Conservation (phyloP, 2,329 filamentous ascomycete species). For the Huntiella decipiens region DNA sequence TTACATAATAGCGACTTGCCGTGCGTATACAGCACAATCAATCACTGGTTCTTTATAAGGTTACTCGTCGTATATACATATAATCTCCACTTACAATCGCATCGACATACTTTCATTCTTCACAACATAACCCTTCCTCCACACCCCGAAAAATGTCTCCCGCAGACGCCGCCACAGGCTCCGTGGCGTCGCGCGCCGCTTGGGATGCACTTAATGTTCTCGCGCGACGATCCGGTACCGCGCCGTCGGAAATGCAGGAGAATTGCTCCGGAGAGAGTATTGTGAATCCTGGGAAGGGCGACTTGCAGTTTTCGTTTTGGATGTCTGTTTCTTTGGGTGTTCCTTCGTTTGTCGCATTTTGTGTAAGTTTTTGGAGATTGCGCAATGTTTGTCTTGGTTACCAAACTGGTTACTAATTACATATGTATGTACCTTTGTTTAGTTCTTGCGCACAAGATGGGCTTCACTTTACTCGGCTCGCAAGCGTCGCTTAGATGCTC, state of each 20-base stretch:
- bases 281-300: constrained; percentile 12
- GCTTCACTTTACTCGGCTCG: constrained; percentile 75
- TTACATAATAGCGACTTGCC: too few species aligned
- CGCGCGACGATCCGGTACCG: neutral
- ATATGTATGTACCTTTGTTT: constrained; percentile 5
- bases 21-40: too few species aligned
- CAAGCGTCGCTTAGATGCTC: constrained; percentile 49
- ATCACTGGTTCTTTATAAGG: too few species aligned
- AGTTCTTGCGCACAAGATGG: constrained; percentile 84
- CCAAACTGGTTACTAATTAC: constrained; percentile 2
- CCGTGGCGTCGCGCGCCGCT: constrained; percentile 8
- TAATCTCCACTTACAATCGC: too few species aligned
- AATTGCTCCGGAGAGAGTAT: constrained; percentile 12
- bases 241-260: constrained; percentile 6
- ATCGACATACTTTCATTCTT: neutral
- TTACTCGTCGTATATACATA: too few species aligned
- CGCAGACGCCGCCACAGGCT: constrained; percentile 3
- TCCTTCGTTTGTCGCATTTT: constrained; percentile 57
- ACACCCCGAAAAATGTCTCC: neutral
- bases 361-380: constrained; percentile 30
- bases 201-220: constrained; percentile 4
- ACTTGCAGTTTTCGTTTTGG: constrained; percentile 12
- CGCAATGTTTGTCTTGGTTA: neutral
- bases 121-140: neutral
- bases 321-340: constrained; percentile 52